Evolutionary conservation across 148 eudicot species (phyloP), one percentile per base, ranked within the genome.

Genomic region (Camellia granthamiana): DNA sequence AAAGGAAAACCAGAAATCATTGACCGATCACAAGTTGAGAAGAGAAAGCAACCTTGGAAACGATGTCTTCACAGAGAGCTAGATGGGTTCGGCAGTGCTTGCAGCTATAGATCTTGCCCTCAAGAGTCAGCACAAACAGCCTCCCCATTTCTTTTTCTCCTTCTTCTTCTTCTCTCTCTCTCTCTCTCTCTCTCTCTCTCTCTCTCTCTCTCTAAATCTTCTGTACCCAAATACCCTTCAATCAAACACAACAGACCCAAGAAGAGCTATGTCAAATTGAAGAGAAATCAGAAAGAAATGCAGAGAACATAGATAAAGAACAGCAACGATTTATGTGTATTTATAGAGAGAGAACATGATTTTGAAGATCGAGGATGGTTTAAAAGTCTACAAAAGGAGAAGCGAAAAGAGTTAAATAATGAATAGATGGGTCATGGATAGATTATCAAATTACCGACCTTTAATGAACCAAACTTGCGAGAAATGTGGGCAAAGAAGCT

Each of bases 11-110:
- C 21, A 58, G 14, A 42, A n/a, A 19, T 11, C 4, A 4, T 9
- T 43, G 68, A 63, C 43, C 59, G 46, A 76, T 64, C 61, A 58
- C 8, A 76, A 47, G 10, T 10, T 65, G 59, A 38, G 77, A 63
- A n/a, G 49, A 23, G 44, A 58, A 42, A 43, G 13, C 65, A 69
- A 92, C 97, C 97, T 91, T 92, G 21, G 94, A 92, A 78, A 91
- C 86, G 82, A 92, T 74, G 80, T 91, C 91, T 58, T 91, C 88
- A 77, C 44, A 72, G 6, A 86, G 84, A 81, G 89, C 97, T 74
- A 92, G 88, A 85, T 92, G 94, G 79, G 94, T 90, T 78, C 85
- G 87, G 78, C 97, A 92, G 90, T 91, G 89, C 88, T 88, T 91
- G 87, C 97, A 92, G 78, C 90, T 84, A 81, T 92, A 92, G 88